Evolutionary conservation across 2,329 filamentous ascomycete genomes (phyloP).

Genomic region (Colletotrichum karsti): DNA sequence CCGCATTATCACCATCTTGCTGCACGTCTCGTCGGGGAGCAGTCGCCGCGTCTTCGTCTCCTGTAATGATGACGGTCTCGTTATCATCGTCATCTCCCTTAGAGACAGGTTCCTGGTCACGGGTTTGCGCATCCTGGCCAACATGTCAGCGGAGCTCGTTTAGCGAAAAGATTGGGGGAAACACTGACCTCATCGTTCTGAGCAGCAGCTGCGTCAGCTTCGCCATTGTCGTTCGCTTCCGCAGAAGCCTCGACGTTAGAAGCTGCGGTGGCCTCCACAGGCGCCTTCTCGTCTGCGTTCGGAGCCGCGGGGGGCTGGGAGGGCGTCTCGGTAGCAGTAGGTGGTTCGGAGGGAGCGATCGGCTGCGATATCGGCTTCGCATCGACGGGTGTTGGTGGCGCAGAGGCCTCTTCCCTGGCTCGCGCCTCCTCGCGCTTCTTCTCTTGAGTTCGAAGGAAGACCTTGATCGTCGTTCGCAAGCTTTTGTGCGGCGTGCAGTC

Average conservation of each 20-base stretch:
- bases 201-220: not conserved
- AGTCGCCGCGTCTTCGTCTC: slow-evolving; percentile 21
- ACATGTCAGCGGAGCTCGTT: not conserved
- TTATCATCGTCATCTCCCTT: slow-evolving; percentile 26
- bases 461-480: slow-evolving; percentile 89
- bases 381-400: slow-evolving; percentile 52
- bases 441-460: slow-evolving; percentile 89
- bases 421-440: slow-evolving; percentile 82
- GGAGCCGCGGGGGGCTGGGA: not conserved
- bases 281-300: not conserved
- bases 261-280: not conserved
- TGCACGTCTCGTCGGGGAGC: not conserved
- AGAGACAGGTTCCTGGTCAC: slow-evolving; percentile 9
- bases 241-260: not conserved
- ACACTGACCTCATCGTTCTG: not conserved
- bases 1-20: slow-evolving; percentile 29
- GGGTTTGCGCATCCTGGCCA: slow-evolving; percentile 7
- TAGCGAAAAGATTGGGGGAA: not conserved
- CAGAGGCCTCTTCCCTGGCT: slow-evolving; percentile 56
- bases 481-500: slow-evolving; percentile 91
- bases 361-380: slow-evolving; percentile 42
- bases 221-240: not conserved
- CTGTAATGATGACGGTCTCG: slow-evolving; percentile 25
- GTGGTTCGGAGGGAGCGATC: slow-evolving; percentile 33
- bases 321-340: slow-evolving; percentile 27